phyloP scores from a whole-genome alignment of 805 yeast genomes.

The Saturnispora dispora region DNA sequence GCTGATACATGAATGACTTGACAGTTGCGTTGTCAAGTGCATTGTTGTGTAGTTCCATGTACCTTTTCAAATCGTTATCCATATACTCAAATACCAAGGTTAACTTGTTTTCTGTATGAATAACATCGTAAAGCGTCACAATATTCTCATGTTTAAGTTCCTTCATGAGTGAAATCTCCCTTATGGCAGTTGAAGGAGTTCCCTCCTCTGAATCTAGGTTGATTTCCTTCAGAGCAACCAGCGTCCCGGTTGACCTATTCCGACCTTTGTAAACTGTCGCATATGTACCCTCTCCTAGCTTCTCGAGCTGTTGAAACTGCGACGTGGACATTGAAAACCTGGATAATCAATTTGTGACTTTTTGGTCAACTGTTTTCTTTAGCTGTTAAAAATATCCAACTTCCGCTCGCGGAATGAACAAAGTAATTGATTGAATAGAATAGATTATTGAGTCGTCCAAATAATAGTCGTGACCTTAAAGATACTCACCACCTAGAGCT shows the following conservation, averaged over 20 bases:
- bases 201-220: conserved; percentile 95
- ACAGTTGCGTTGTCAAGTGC: conserved; percentile 61
- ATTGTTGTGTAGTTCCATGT: conserved; percentile 43
- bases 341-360: background rate
- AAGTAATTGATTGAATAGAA: background rate
- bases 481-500: too few relatives aligned
- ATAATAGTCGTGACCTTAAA: too few relatives aligned
- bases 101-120: conserved; percentile 92
- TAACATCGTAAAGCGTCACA: conserved; percentile 87
- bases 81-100: conserved; percentile 88
- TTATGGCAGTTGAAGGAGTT: conserved; percentile 95
- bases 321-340: conserved; percentile 23
- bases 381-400: background rate
- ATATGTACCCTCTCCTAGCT: conserved; percentile 90
- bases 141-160: conserved; percentile 90
- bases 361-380: background rate
- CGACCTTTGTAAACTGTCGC: conserved; percentile 98
- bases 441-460: too few relatives aligned
- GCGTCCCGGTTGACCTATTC: conserved; percentile 74
- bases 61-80: conserved; percentile 89
- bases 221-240: conserved; percentile 93
- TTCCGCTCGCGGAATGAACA: background rate
- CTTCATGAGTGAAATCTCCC: conserved; percentile 92
- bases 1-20: conserved; percentile 89
- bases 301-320: conserved; percentile 52